A percentile compares a stretch with the other conserved stretches of the same genome.
Conservation (phyloP, 192 early-diverging fungal genomes). For the Ambispora gerdemannii region DNA sequence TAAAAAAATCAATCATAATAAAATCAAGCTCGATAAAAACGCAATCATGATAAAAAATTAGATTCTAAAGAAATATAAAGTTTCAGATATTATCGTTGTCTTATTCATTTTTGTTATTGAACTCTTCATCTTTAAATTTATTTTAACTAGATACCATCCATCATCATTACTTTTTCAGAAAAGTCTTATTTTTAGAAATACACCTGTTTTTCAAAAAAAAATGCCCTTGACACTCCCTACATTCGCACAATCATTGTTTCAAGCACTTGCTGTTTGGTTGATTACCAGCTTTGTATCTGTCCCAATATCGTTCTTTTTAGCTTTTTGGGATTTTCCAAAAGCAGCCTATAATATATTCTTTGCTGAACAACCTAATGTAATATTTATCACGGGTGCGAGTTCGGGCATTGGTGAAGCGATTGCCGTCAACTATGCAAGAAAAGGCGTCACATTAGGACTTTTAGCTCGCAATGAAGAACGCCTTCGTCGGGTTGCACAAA, state of each 20-base stretch:
- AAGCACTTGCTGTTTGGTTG: neutral
- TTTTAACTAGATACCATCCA: no score
- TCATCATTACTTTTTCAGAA: no score
- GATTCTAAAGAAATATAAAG: no score
- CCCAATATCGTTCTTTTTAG: neutral
- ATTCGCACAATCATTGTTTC: slow-evolving; percentile 1
- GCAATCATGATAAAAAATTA: no score
- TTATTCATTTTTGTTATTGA: no score
- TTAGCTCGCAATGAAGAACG: slow-evolving; percentile 20
- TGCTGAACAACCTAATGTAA: neutral
- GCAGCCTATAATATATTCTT: neutral
- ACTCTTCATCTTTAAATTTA: no score
- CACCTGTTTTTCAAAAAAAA: no score
- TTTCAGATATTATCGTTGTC: no score
- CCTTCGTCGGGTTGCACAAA: slow-evolving; percentile 8
- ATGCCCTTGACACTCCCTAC: slow-evolving; percentile 16
- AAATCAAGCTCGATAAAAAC: no score
- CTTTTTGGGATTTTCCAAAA: neutral
- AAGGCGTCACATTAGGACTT: slow-evolving; percentile 24
- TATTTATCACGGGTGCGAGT: slow-evolving; percentile 22
- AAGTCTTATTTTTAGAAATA: no score
- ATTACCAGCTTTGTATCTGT: neutral
- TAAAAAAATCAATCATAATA: no score
- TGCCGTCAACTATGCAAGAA: slow-evolving; percentile 25
- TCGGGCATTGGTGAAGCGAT: slow-evolving; percentile 25